Evolutionary conservation across 73 alveolate genomes (phyloP).

Genomic region (Uronychia setigera): DNA sequence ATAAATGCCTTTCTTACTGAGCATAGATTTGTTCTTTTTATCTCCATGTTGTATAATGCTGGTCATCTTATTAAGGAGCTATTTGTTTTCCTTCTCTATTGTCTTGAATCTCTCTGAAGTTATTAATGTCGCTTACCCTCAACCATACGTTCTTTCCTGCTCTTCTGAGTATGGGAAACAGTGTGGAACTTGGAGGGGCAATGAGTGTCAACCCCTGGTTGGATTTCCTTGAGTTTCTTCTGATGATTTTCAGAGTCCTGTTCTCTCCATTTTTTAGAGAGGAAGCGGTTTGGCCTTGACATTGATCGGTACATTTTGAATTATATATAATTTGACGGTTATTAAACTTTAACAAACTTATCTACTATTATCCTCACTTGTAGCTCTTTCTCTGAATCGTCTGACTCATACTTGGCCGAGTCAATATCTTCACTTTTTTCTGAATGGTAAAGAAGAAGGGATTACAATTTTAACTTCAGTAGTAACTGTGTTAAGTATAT

Average conservation of each 20-base stretch:
- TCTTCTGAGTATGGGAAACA: neutral
- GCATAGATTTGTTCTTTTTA: neutral
- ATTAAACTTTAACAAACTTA: too few relatives aligned
- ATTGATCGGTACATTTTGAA: too few relatives aligned
- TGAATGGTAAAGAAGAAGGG: too few relatives aligned
- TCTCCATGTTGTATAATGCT: neutral
- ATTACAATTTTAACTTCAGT: neutral
- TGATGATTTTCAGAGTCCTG: neutral
- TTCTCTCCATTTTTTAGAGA: neutral
- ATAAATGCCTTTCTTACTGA: too few relatives aligned
- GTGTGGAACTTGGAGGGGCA: conserved; percentile 2
- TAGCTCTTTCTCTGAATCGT: too few relatives aligned
- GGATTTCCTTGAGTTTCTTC: neutral
- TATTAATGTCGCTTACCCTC: neutral
- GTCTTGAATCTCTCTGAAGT: neutral
- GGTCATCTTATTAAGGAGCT: neutral
- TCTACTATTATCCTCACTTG: too few relatives aligned
- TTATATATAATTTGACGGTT: too few relatives aligned
- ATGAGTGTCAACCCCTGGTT: neutral
- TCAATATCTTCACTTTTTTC: too few relatives aligned
- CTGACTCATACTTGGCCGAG: too few relatives aligned
- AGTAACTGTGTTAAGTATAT: neutral
- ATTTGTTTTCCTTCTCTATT: neutral
- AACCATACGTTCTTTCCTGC: neutral
- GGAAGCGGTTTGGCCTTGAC: neutral